Evolutionary conservation across 2,329 filamentous ascomycete species (phyloP).

Genomic region (Claviceps spartinae): DNA sequence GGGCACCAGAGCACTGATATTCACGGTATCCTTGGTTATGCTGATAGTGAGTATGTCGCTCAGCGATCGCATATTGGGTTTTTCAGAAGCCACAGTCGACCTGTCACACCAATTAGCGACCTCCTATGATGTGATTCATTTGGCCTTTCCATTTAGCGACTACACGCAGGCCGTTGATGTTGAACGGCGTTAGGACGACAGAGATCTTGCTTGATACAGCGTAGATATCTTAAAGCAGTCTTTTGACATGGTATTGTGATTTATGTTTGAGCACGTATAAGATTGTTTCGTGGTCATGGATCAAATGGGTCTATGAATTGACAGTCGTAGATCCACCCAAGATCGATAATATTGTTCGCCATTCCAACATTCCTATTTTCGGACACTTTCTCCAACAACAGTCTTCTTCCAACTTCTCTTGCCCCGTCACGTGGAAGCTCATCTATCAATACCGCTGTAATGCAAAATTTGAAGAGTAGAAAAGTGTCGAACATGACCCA

Average conservation of each 20-base stretch:
- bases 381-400: background rate
- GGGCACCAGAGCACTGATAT: conserved; percentile 77
- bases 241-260: background rate
- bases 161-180: background rate
- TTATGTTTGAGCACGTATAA: background rate
- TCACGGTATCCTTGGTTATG: conserved; percentile 67
- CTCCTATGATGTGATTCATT: background rate
- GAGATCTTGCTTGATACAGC: background rate
- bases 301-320: background rate
- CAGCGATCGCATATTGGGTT: conserved; percentile 79
- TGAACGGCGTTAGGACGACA: background rate
- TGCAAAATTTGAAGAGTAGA: background rate
- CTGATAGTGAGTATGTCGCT: conserved; percentile 88
- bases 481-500: background rate
- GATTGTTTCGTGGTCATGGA: background rate
- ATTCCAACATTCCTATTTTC: background rate
- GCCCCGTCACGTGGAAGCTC: background rate
- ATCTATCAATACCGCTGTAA: background rate
- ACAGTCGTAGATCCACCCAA: background rate
- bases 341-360: background rate
- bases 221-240: background rate
- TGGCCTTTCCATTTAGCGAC: background rate
- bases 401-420: background rate
- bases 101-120: conserved; percentile 31
- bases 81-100: conserved; percentile 41